phyloP scores from a whole-genome alignment of 192 early-diverging fungal species.

The Coemansia sp. region DNA sequence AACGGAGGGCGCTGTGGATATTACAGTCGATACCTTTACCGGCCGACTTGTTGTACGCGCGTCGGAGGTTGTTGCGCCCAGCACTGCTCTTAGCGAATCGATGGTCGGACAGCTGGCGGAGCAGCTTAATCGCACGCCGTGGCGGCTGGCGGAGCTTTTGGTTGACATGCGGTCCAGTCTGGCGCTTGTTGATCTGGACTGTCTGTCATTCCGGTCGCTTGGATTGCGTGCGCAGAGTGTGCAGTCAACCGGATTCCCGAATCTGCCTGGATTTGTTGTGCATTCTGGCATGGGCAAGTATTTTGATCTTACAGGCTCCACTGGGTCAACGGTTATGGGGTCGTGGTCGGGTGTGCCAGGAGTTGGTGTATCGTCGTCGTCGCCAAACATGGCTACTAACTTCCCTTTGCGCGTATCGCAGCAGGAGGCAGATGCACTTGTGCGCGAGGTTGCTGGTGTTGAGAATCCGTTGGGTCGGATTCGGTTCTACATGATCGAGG shows the following conservation, averaged over 20 bases:
- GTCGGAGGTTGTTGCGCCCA: slow-evolving; percentile 27
- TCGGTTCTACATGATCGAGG: slow-evolving; percentile 53
- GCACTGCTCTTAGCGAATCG: slow-evolving; percentile 35
- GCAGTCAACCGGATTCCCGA: neutral
- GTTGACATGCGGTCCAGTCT: slow-evolving; percentile 49
- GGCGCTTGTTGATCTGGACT: slow-evolving; percentile 50
- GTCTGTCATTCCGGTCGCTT: slow-evolving; percentile 38
- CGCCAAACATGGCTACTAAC: slow-evolving; percentile 21
- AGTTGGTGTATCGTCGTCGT: neutral
- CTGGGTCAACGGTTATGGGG: neutral
- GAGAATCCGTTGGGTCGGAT: slow-evolving; percentile 35
- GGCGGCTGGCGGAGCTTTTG: slow-evolving; percentile 41
- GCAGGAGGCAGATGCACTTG: slow-evolving; percentile 44
- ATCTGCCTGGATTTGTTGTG: slow-evolving; percentile 34
- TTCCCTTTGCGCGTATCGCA: slow-evolving; percentile 48
- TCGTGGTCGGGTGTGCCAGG: neutral
- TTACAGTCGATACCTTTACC: slow-evolving; percentile 37
- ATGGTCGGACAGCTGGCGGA: slow-evolving; percentile 43
- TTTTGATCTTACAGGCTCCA: neutral
- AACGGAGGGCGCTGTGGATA: slow-evolving; percentile 46
- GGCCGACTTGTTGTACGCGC: slow-evolving; percentile 45
- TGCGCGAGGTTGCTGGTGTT: slow-evolving; percentile 34
- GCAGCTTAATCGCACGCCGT: slow-evolving; percentile 43
- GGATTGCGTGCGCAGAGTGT: slow-evolving; percentile 41
- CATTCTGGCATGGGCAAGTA: slow-evolving; percentile 7